Conservation (phyloP, 1,284 basidiomycete species). For the Ceratobasidium sp. region DNA sequence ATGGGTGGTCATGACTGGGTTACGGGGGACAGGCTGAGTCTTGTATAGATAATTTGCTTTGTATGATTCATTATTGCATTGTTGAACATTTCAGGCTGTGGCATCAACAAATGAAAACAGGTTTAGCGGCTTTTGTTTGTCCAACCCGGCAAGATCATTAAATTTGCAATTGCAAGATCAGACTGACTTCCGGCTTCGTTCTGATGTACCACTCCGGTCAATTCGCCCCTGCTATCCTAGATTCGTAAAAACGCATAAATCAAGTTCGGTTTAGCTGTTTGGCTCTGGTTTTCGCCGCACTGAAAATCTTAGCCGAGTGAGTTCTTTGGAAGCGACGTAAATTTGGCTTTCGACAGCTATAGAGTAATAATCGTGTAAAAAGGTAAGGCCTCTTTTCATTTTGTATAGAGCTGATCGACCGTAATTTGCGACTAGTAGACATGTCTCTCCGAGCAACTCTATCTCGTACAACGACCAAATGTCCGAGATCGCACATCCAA, state of each 20-base stretch:
- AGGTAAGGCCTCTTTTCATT: background rate
- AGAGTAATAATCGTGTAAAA: background rate
- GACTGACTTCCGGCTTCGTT: background rate
- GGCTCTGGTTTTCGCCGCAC: background rate
- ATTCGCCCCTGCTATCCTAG: background rate
- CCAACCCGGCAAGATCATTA: background rate
- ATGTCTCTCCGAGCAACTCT: slow-evolving; percentile 17
- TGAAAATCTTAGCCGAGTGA: background rate
- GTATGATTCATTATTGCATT: background rate
- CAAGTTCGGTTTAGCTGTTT: background rate
- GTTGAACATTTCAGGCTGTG: too few species aligned
- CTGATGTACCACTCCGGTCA: slow-evolving; percentile 1
- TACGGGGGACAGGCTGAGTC: background rate
- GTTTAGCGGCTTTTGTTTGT: background rate
- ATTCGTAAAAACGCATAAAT: background rate
- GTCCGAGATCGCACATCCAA: background rate
- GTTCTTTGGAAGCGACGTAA: background rate
- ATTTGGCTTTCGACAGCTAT: background rate
- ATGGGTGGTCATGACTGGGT: background rate
- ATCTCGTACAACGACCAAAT: slow-evolving; percentile 13
- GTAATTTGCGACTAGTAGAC: background rate
- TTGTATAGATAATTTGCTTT: background rate
- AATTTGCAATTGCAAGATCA: slow-evolving; percentile 7
- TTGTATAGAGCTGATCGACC: background rate
- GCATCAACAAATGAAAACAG: too few species aligned